Evolutionary conservation across 345 rosid species (phyloP).

Genomic region (Clausena lansium): DNA sequence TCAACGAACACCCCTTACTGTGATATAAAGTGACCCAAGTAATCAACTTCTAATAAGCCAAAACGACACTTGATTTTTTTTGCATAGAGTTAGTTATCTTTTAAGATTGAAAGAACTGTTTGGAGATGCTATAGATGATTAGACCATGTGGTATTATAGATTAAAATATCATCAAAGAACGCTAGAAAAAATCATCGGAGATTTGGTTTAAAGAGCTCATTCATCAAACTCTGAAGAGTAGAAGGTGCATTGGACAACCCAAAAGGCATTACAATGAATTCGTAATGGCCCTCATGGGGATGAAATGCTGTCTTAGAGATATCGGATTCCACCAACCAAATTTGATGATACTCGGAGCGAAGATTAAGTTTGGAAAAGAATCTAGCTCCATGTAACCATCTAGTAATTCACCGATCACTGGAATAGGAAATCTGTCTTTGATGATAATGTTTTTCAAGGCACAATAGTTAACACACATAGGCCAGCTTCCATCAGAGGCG

Average conservation of each 20-base stretch:
- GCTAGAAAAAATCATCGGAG: not conserved
- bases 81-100: not conserved
- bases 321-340: too few species aligned
- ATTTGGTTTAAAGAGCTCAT: too few species aligned
- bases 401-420: not conserved
- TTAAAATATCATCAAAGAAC: not conserved
- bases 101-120: too few species aligned
- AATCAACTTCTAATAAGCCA: not conserved
- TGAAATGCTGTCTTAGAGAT: too few species aligned
- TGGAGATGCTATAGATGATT: not conserved
- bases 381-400: not conserved
- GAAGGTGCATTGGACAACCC: not conserved
- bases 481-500: too few species aligned
- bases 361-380: not conserved
- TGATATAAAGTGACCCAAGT: not conserved
- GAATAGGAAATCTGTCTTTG: not conserved
- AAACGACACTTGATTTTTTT: not conserved
- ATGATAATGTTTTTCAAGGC: not conserved
- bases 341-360: too few species aligned
- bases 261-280: not conserved
- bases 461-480: not conserved
- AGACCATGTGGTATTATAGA: not conserved
- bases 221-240: not conserved
- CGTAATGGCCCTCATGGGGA: not conserved
- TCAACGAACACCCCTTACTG: accelerated